A percentile compares a stretch with the other conserved stretches of the same genome.
phyloP scores from a whole-genome alignment of 2,329 filamentous ascomycete genomes.

The Cladophialophora bantiana region DNA sequence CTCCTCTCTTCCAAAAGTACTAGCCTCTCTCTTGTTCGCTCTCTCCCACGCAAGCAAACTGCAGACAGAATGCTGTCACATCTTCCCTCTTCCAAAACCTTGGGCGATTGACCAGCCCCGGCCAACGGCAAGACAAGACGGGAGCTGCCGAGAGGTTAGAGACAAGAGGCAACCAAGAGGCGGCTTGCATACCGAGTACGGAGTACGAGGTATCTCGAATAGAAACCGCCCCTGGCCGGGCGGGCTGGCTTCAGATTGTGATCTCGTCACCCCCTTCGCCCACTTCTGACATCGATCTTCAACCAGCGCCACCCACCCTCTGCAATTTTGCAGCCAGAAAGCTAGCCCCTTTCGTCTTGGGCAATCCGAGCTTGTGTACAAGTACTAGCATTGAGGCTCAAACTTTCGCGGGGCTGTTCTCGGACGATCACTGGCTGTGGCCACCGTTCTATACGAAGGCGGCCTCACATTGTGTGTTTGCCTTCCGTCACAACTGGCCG shows the following conservation, averaged over 20 bases:
- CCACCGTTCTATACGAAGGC: neutral
- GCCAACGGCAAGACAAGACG: neutral
- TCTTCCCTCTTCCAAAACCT: neutral
- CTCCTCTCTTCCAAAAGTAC: neutral
- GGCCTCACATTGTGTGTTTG: neutral
- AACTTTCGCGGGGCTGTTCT: neutral
- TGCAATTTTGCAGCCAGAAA: neutral
- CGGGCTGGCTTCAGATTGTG: neutral
- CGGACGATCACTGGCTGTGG: neutral
- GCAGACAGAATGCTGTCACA: conserved; percentile 6
- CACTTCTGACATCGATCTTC: neutral
- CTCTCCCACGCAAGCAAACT: neutral
- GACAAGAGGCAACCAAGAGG: neutral
- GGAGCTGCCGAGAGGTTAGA: conserved; percentile 4
- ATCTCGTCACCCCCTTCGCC: neutral
- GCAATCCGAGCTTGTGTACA: neutral
- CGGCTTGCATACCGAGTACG: neutral
- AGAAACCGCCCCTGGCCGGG: neutral
- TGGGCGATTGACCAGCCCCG: neutral
- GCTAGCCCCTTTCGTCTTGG: neutral
- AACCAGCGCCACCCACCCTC: neutral
- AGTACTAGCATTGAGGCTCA: neutral
- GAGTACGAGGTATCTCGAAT: neutral
- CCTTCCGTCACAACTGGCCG: neutral
- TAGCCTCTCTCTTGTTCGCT: neutral